Evolutionary conservation across 2,329 filamentous ascomycete species (phyloP).

Genomic region (Aspergillus novoparasiticus): DNA sequence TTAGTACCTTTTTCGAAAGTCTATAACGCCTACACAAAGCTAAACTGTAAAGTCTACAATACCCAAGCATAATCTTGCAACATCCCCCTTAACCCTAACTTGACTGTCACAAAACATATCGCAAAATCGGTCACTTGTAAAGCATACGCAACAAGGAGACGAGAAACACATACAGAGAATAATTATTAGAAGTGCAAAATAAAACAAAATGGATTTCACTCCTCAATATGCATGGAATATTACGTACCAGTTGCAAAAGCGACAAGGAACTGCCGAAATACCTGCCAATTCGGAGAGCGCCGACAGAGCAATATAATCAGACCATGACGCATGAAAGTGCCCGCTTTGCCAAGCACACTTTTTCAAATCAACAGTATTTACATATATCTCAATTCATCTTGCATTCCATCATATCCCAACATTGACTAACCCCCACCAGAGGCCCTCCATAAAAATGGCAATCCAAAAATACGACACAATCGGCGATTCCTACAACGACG

Average conservation of each 20-base stretch:
- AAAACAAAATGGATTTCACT: background rate
- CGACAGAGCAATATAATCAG: background rate
- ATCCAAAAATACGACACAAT: constrained; percentile 2
- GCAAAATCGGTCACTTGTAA: background rate
- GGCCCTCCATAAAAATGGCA: background rate
- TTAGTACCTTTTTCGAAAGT: background rate
- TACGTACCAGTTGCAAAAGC: background rate
- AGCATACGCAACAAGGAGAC: background rate
- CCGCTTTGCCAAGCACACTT: background rate
- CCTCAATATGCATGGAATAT: background rate
- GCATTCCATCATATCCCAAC: rapidly evolving
- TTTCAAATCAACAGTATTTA: background rate
- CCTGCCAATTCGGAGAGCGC: background rate
- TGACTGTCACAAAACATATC: background rate
- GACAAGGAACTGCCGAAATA: too few relatives aligned
- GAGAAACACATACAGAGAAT: background rate
- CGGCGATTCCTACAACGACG: background rate
- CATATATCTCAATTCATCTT: background rate
- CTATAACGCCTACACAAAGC: background rate
- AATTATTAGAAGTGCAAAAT: background rate
- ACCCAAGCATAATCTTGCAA: background rate
- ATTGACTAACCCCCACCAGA: background rate
- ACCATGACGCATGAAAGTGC: background rate
- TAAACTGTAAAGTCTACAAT: background rate
- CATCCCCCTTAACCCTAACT: background rate